Percentiles rank a stretch among this genome's conserved stretches.
Evolutionary conservation across 305 asterid genomes (phyloP).

Genomic region (Nicotiana rustica): DNA sequence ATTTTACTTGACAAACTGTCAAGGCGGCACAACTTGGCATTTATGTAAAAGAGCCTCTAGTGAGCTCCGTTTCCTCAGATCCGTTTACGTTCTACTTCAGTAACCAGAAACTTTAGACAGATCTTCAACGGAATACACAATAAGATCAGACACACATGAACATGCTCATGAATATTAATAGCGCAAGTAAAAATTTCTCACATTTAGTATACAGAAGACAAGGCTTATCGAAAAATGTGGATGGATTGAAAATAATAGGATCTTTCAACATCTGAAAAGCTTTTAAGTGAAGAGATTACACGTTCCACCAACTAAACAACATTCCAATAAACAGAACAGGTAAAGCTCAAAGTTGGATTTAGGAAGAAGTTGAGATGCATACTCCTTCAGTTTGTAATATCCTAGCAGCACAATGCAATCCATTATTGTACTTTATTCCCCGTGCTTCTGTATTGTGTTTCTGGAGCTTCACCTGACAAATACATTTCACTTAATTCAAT

Average conservation of each 20-base stretch:
- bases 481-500: conserved; percentile 37
- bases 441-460: conserved; percentile 81
- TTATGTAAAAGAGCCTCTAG: background rate
- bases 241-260: background rate
- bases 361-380: conserved; percentile 56
- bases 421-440: conserved; percentile 78
- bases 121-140: background rate
- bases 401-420: conserved; percentile 83
- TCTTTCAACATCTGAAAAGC: conserved; percentile 12
- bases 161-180: background rate
- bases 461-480: conserved; percentile 86
- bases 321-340: background rate
- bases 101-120: conserved; percentile 11
- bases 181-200: background rate
- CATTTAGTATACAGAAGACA: background rate
- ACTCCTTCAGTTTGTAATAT: conserved; percentile 95
- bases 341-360: conserved; percentile 37
- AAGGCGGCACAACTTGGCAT: background rate
- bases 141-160: background rate
- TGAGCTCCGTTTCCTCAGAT: conserved; percentile 14
- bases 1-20: conserved; percentile 14
- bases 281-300: background rate
- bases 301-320: conserved; percentile 4
- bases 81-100: background rate
- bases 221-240: background rate